These are phyloP conservation scores for Porogramme epimiltina DNA, from an alignment of 1,284 basidiomycete species.

Conservation along the genomic window DNA sequence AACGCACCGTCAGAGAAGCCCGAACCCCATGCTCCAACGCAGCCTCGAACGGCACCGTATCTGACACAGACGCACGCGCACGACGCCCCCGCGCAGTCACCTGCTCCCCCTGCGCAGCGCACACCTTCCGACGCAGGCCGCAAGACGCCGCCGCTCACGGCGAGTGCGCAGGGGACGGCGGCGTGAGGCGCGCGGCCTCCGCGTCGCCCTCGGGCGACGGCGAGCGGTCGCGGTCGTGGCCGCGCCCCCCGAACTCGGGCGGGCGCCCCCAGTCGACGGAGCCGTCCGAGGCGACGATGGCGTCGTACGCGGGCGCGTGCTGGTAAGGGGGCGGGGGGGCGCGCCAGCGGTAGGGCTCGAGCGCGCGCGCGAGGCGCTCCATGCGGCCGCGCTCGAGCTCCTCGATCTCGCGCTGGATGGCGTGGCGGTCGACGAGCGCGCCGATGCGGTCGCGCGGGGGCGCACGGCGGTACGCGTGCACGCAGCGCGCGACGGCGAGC, in stretches of 20 bases:
- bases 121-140: too few species aligned
- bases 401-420: constrained; percentile 53
- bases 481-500: constrained; percentile 41
- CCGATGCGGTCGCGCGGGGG: constrained; percentile 48
- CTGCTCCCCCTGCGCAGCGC: too few species aligned
- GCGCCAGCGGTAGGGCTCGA: constrained; percentile 14
- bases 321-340: constrained; percentile 42
- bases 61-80: too few species aligned
- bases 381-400: constrained; percentile 37
- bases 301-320: constrained; percentile 38
- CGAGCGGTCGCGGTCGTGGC: neutral
- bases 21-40: too few species aligned
- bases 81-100: too few species aligned
- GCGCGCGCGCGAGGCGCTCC: constrained; percentile 16
- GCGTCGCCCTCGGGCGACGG: neutral
- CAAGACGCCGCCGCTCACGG: too few species aligned
- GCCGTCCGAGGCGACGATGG: constrained; percentile 9
- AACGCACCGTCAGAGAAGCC: too few species aligned
- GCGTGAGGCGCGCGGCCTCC: neutral
- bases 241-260: neutral
- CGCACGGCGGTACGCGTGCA: constrained; percentile 44
- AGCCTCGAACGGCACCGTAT: too few species aligned
- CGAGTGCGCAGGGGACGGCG: neutral
- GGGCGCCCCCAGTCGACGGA: constrained; percentile 9
- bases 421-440: constrained; percentile 43